phyloP scores from a whole-genome alignment of 2,329 filamentous ascomycete genomes.

The Westerdykella ornata region DNA sequence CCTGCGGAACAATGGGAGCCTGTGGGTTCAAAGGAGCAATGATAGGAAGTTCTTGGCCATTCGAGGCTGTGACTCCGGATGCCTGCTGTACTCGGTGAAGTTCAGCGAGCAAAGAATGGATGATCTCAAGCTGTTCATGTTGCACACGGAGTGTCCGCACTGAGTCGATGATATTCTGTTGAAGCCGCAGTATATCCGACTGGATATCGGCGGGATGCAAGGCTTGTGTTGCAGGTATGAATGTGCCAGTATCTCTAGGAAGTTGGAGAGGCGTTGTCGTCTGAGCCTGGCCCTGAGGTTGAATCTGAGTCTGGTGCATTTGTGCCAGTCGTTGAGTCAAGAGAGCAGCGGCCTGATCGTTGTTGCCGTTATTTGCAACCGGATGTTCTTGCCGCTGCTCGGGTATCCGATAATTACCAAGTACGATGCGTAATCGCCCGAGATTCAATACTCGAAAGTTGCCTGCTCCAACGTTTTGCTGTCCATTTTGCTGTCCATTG shows the following conservation, averaged over 20 bases:
- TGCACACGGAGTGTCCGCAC: conserved; percentile 29
- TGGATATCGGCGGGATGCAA: conserved; percentile 32
- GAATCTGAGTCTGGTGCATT: conserved; percentile 12
- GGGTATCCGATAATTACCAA: conserved; percentile 28
- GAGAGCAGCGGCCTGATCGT: conserved; percentile 17
- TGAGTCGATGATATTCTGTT: conserved; percentile 35
- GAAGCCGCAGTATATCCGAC: conserved; percentile 32
- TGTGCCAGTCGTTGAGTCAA: conserved; percentile 18
- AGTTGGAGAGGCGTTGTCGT: conserved; percentile 6
- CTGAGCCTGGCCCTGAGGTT: conserved; percentile 5
- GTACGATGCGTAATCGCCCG: conserved; percentile 30
- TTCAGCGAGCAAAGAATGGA: conserved; percentile 27
- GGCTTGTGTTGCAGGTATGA: conserved; percentile 16
- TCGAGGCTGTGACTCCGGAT: conserved; percentile 20
- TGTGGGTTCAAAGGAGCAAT: conserved; percentile 21
- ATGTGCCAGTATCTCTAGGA: conserved; percentile 8
- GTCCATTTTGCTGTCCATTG: conserved; percentile 11
- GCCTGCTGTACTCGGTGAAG: conserved; percentile 29
- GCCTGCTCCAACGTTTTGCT: conserved; percentile 19
- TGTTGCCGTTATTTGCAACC: conserved; percentile 15
- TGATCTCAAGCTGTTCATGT: conserved; percentile 30
- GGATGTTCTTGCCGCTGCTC: conserved; percentile 16
- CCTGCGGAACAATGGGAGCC: conserved; percentile 22
- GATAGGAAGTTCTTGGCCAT: conserved; percentile 21
- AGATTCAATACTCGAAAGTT: conserved; percentile 36